These are phyloP conservation scores for Saccharomycopsis capsularis DNA, from an alignment of 805 yeast genomes.

Conservation along the genomic window DNA sequence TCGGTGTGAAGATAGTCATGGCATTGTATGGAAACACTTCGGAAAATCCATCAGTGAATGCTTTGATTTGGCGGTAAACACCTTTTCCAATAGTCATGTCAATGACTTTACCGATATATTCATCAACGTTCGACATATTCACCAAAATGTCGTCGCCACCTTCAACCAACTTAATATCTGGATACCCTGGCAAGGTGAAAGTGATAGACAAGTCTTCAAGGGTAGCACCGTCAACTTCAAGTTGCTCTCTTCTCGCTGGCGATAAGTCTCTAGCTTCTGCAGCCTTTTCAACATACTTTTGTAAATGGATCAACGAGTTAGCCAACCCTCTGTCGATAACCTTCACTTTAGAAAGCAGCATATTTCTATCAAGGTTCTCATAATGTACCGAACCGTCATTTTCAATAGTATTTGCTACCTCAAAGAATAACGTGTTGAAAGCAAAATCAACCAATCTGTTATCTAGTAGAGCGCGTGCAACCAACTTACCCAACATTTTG, in stretches of 20 bases:
- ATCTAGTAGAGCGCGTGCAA: conserved; percentile 82
- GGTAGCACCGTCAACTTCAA: conserved; percentile 28
- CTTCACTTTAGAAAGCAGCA: conserved; percentile 34
- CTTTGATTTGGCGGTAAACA: conserved; percentile 51
- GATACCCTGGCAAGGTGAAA: conserved; percentile 74
- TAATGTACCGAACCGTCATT: conserved; percentile 3
- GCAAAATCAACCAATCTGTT: conserved; percentile 80
- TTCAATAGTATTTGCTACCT: conserved; percentile 36
- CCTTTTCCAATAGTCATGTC: conserved; percentile 60
- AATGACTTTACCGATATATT: conserved; percentile 49
- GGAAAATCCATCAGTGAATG: conserved; percentile 76
- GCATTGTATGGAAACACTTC: conserved; percentile 74
- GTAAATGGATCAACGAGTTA: conserved; percentile 47
- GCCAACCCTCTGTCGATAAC: conserved; percentile 54
- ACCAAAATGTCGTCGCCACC: conserved; percentile 50
- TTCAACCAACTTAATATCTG: conserved; percentile 47
- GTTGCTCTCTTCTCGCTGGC: conserved; percentile 3
- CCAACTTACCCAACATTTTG: conserved; percentile 66
- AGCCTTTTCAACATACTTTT: conserved; percentile 4
- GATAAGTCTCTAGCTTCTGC: not conserved
- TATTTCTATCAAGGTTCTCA: not conserved
- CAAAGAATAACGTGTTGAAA: conserved; percentile 66
- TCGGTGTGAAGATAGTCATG: conserved; percentile 61
- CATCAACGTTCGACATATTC: conserved; percentile 43
- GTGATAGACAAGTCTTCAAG: conserved; percentile 51